phyloP scores from a whole-genome alignment of 1,284 basidiomycete species.

The Heterobasidion annosum region DNA sequence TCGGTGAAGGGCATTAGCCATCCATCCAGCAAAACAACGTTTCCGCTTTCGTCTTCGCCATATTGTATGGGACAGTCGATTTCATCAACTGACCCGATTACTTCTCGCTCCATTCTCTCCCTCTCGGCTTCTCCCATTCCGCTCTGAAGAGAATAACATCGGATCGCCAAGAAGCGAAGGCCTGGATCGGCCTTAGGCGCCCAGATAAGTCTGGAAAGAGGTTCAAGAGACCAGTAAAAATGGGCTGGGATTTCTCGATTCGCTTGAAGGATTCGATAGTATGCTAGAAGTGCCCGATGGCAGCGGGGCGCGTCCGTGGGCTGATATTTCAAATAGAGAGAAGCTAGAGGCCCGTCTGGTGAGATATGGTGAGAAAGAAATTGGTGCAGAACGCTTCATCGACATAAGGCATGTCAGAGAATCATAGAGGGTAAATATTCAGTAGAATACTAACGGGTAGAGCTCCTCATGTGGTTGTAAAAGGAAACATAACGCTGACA shows the following conservation, averaged over 20 bases:
- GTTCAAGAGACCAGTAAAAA: conserved; percentile 57
- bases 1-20: conserved; percentile 76
- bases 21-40: conserved; percentile 45
- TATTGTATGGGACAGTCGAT: conserved; percentile 52
- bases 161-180: conserved; percentile 63
- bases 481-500: conserved; percentile 52
- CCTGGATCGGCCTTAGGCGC: conserved; percentile 51
- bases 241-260: conserved; percentile 59
- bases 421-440: conserved; percentile 2
- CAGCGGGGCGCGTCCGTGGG: conserved; percentile 32
- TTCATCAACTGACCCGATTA: conserved; percentile 47
- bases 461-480: conserved; percentile 67
- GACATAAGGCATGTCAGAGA: conserved; percentile 2
- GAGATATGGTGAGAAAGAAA: conserved; percentile 36
- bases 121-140: conserved; percentile 74
- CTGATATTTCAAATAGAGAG: conserved; percentile 13
- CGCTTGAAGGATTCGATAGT: conserved; percentile 70
- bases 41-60: conserved; percentile 35
- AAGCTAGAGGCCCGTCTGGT: conserved; percentile 45
- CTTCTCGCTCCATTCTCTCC: conserved; percentile 49
- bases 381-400: conserved; percentile 7
- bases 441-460: conserved; percentile 50
- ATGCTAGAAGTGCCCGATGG: conserved; percentile 66
- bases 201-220: conserved; percentile 50
- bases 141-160: conserved; percentile 67